Percentiles rank a stretch among this genome's conserved stretches.
phyloP scores from a whole-genome alignment of 257 asterid genomes.

The Solanum etuberosum region DNA sequence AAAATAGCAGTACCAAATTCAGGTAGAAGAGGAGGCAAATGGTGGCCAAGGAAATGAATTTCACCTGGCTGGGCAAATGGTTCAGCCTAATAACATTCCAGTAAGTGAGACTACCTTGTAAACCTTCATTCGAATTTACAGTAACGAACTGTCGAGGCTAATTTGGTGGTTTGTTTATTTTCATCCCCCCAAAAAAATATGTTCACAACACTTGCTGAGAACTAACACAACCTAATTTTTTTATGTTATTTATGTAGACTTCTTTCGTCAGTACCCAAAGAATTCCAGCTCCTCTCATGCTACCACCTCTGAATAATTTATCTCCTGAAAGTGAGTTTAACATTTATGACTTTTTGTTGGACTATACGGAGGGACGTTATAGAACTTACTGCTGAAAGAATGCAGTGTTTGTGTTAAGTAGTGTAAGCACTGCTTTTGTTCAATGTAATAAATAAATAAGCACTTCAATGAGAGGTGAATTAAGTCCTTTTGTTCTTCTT shows the following conservation, averaged over 20 bases:
- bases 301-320: neutral
- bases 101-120: constrained; percentile 1
- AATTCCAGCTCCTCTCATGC: neutral
- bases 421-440: neutral
- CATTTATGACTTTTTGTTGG: neutral
- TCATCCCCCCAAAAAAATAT: neutral
- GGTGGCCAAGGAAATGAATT: neutral
- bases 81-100: constrained; percentile 2
- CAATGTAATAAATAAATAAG: neutral
- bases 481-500: no score
- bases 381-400: neutral
- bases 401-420: neutral
- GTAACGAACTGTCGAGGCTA: neutral
- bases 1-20: neutral
- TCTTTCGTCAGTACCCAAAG: neutral
- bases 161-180: neutral
- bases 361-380: neutral
- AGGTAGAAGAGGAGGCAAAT: neutral
- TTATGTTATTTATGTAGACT: neutral
- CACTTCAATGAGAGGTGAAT: neutral
- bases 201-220: neutral
- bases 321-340: neutral
- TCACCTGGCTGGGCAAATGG: neutral
- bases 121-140: neutral
- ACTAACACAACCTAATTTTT: neutral